Base-by-base conservation (phyloP, 495 filamentous ascomycete genomes). In the Podospora bellae-mahoneyi region DNA sequence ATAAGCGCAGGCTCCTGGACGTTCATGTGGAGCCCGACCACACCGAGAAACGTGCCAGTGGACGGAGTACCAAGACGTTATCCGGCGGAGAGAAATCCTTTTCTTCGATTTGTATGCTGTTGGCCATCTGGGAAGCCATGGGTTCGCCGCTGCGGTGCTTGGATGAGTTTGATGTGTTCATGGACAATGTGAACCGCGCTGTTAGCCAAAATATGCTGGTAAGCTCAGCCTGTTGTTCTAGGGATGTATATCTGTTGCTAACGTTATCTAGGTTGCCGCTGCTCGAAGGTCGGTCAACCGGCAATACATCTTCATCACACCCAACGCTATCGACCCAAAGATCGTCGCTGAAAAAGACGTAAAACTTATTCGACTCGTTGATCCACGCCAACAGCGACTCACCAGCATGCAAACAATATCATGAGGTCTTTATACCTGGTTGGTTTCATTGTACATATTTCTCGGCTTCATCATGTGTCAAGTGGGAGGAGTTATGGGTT, bases 151-250 rank as follows among this genome's bases (percentile, higher is more conserved):
- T 99, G 64, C 86, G 95, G 54, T 98, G 96, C 75, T 84, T 99
- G 61, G 95, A 99, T 78, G 95, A 99, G 79, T 99, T 97, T 74
- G 95, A 99, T 80, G 95, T 99, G 55, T 99, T 96, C 81, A 99
- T 99, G 95, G 95, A 99, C 73, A 91, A 88, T 69, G 92, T 97
- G 66, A 99, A 99, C 77, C 87, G 95, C 58, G 93, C 92, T 64
- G 91, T 96, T 72, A 94, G 91, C 72, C 96, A 96, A 69, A 90
- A 91, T 69, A 94, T 98, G 92, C 94, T 99, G 73, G 92, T 93
- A 82, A 79, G 88, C 81, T 32, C 64, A 10, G 0, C 55, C n/a
- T 63, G 20, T 54, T 63, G 5, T 32, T 59, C 5, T 16, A 2
- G 19, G 5, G 23, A 20, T 27, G 6, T 15, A 13, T 9, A 3